Conservation (phyloP, 805 yeast species). For the Nakazawaea ambrosiae region DNA sequence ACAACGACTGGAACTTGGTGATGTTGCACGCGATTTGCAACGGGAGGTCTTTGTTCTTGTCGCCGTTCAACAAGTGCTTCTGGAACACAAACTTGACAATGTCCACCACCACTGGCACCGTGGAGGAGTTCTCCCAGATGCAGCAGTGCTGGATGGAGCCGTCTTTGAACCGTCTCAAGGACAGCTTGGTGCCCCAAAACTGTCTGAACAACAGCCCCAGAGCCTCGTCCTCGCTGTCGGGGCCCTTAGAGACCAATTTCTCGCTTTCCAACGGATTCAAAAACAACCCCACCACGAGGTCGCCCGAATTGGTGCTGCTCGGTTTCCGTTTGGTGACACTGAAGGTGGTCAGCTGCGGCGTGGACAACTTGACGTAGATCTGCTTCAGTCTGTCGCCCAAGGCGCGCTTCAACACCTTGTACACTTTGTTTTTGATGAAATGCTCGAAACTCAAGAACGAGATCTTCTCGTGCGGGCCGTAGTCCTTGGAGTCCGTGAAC, state of each 20-base stretch:
- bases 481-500: constrained; percentile 35
- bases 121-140: constrained; percentile 61
- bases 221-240: constrained; percentile 52
- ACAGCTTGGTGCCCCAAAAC: constrained; percentile 87
- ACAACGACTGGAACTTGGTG: constrained; percentile 37
- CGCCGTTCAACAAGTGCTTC: constrained; percentile 47
- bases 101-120: constrained; percentile 56
- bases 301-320: constrained; percentile 19
- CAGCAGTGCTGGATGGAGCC: constrained; percentile 89
- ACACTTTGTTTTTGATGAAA: constrained; percentile 54
- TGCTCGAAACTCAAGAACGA: constrained; percentile 65
- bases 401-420: constrained; percentile 49
- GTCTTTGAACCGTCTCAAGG: constrained; percentile 87
- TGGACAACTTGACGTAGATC: constrained; percentile 24
- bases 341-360: constrained; percentile 24
- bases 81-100: constrained; percentile 59
- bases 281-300: constrained; percentile 52
- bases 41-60: constrained; percentile 26
- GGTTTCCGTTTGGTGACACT: constrained; percentile 51
- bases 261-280: constrained; percentile 71
- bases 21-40: constrained; percentile 33
- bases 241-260: constrained; percentile 82
- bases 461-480: constrained; percentile 67
- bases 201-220: constrained; percentile 60
- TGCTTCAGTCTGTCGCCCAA: constrained; percentile 42